A percentile compares a stretch with the other conserved stretches of the same genome.
Evolutionary conservation across 2,329 filamentous ascomycete genomes (phyloP).

Genomic region (Chalaropsis thielavioides): DNA sequence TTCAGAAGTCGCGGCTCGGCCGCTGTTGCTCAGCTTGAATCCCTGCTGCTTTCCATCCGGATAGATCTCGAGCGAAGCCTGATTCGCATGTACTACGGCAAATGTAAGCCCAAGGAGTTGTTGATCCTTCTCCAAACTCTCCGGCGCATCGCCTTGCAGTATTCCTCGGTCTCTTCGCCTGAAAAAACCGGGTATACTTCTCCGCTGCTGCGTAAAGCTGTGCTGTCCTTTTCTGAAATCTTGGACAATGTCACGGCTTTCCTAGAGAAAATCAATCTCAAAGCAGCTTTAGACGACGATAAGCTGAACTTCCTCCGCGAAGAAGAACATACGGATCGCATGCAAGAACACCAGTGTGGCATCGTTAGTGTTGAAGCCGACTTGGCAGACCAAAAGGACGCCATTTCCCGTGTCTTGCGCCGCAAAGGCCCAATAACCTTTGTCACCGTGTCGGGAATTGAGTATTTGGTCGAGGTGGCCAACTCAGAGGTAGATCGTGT

Average conservation of each 20-base stretch:
- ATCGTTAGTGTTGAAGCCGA: constrained; percentile 90
- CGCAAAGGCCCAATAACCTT: constrained; percentile 60
- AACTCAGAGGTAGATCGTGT: constrained; percentile 73
- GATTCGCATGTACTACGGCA: constrained; percentile 93
- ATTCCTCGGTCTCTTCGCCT: constrained; percentile 48
- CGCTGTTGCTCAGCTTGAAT: constrained; percentile 58
- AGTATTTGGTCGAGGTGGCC: constrained; percentile 84
- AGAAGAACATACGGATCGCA: constrained; percentile 72
- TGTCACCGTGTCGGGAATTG: constrained; percentile 74
- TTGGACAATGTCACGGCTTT: constrained; percentile 56
- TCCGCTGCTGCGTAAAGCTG: constrained; percentile 50
- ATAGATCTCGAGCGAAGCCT: constrained; percentile 78
- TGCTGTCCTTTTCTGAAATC: constrained; percentile 64
- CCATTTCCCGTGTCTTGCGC: constrained; percentile 57
- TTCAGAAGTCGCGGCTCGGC: constrained; percentile 50
- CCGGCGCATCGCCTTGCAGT: constrained; percentile 67
- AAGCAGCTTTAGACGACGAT: constrained; percentile 73
- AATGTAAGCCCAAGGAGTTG: constrained; percentile 80
- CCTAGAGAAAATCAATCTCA: constrained; percentile 70
- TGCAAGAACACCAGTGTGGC: constrained; percentile 74
- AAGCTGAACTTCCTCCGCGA: constrained; percentile 91
- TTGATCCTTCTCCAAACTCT: constrained; percentile 72
- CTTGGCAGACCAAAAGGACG: constrained; percentile 58
- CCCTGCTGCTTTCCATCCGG: constrained; percentile 54
- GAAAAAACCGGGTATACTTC: constrained; percentile 61